phyloP scores from a whole-genome alignment of 306 rosid genomes.

The Gillenia trifoliata region DNA sequence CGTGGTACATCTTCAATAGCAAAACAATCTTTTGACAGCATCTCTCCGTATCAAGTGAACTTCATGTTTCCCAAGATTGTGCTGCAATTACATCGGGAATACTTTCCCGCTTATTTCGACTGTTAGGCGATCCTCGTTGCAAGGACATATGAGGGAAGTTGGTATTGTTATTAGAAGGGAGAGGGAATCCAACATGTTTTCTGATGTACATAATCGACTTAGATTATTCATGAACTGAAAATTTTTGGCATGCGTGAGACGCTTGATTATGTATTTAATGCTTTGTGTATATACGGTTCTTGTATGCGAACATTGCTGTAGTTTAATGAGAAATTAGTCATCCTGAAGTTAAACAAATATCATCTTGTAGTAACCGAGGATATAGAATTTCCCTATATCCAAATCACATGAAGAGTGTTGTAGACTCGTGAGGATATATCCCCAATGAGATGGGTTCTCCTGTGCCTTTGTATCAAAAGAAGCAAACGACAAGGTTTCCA shows the following conservation, averaged over 20 bases:
- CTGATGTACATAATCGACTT: neutral
- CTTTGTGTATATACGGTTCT: neutral
- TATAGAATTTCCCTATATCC: too few relatives aligned
- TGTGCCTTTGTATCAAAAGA: too few relatives aligned
- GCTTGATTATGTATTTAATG: neutral
- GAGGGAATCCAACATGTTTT: neutral
- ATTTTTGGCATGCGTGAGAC: neutral
- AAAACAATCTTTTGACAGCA: neutral
- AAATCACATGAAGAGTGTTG: too few relatives aligned
- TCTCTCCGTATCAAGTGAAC: neutral
- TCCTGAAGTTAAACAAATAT: too few relatives aligned
- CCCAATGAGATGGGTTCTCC: too few relatives aligned
- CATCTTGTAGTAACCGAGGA: too few relatives aligned
- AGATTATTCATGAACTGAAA: neutral
- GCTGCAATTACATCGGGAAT: neutral
- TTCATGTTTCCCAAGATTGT: neutral
- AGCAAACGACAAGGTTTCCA: too few relatives aligned
- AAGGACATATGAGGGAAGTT: neutral
- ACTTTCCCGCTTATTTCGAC: neutral
- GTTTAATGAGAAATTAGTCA: neutral
- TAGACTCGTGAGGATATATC: too few relatives aligned
- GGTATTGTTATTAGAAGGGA: neutral
- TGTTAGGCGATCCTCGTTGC: neutral
- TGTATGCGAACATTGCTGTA: neutral
- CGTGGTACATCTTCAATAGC: conserved; percentile 14